Evolutionary conservation across 495 filamentous ascomycete genomes (phyloP).

Genomic region (Hypoxylon subgilvum): DNA sequence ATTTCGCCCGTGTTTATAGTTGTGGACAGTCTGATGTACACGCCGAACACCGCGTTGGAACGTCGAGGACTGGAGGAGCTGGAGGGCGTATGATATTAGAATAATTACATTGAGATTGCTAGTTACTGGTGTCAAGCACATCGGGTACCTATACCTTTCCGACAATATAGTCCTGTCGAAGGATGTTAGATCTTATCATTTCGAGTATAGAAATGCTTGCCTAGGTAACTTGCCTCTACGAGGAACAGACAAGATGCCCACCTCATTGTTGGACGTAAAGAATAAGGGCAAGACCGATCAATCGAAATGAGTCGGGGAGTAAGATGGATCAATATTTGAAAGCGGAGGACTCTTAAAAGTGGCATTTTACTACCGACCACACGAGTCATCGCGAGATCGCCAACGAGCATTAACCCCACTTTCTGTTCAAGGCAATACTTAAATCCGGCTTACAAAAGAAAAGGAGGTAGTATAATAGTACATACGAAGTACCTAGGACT

Average conservation of each 20-base stretch:
- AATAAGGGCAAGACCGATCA: too few species aligned
- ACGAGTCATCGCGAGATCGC: conserved; percentile 4
- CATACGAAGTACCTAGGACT: too few species aligned
- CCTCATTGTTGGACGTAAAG: conserved; percentile 7
- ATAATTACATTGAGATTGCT: neutral
- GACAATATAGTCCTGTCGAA: conserved; percentile 41
- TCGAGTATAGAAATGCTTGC: neutral
- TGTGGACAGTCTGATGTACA: conserved; percentile 48
- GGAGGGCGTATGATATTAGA: neutral
- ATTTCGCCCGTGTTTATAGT: conserved; percentile 48
- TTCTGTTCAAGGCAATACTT: neutral
- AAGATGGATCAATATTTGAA: too few species aligned
- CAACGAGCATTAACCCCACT: neutral
- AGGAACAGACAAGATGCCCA: conserved; percentile 28
- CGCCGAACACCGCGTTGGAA: conserved; percentile 51
- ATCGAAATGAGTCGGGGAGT: too few species aligned
- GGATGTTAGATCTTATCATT: neutral
- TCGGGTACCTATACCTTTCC: conserved; percentile 40
- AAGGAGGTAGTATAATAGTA: too few species aligned
- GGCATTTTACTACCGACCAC: too few species aligned
- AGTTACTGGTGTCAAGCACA: too few species aligned
- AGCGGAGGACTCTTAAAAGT: too few species aligned
- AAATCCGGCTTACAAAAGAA: neutral
- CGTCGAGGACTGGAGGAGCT: conserved; percentile 46
- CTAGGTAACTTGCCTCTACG: conserved; percentile 29